These are phyloP conservation scores for Colletotrichum tabaci DNA, from an alignment of 2,329 filamentous ascomycete genomes.

Conservation along the genomic window DNA sequence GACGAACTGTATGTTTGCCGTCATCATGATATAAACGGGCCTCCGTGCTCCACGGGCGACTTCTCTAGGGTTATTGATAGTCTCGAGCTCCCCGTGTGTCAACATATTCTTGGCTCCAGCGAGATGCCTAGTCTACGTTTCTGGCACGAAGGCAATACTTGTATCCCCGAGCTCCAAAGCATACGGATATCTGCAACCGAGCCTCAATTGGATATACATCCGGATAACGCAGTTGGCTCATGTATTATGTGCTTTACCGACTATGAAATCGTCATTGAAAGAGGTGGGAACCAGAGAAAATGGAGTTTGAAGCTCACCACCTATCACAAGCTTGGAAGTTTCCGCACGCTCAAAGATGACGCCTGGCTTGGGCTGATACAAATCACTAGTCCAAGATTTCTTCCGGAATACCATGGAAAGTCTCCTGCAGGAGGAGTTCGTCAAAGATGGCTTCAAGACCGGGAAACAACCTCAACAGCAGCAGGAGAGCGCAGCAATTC, in stretches of 20 bases:
- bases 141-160: not conserved
- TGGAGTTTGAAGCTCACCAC: not conserved
- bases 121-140: slow-evolving; percentile 5
- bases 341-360: not conserved
- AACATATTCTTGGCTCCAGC: slow-evolving; percentile 14
- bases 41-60: not conserved
- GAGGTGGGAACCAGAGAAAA: not conserved
- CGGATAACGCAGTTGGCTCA: slow-evolving; percentile 3
- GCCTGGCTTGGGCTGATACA: not conserved
- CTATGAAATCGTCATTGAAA: slow-evolving; percentile 9
- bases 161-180: slow-evolving; percentile 15
- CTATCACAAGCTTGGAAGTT: slow-evolving; percentile 7
- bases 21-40: not conserved
- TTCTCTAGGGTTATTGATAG: slow-evolving; percentile 9
- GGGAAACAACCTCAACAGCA: not conserved
- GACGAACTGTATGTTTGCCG: slow-evolving; percentile 8
- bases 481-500: not conserved
- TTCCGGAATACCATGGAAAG: not conserved
- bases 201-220: slow-evolving; percentile 2
- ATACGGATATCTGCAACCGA: slow-evolving; percentile 2
- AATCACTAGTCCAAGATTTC: not conserved
- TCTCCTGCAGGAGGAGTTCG: not conserved
- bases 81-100: slow-evolving; percentile 9
- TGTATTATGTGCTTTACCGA: not conserved
- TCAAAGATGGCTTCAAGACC: not conserved